Evolutionary conservation across 1,139 yeast species (phyloP), one percentile per base, ranked within the genome.

Genomic region (Lodderomyces orthopsilosis): DNA sequence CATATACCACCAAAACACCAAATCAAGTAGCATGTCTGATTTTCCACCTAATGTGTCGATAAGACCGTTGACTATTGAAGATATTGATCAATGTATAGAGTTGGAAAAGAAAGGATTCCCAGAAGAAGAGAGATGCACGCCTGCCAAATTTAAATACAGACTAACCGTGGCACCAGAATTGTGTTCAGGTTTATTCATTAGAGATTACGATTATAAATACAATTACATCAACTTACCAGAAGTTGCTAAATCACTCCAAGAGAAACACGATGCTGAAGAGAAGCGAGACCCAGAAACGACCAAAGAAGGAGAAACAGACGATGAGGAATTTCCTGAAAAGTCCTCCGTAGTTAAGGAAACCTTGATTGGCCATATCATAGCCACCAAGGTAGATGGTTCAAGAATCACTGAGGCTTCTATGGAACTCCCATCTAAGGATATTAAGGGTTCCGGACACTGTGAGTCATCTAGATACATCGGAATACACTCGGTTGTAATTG

Each of bases 111-210:
- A 68, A 42, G 90, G 94, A 10, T 90, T 89, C 63, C 45, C 87
- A 4, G 80, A 75, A 32, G 59, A 68, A 9, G 91, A 83, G 58
- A 77, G 95, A 47, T 84, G 89, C 42, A 62, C 88, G 6, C 61
- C 59, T 21, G 89, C 82, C 45, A 83, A 78, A 54, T 66, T 87
- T 46, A 66, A 68, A 50, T 91, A 87, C 66, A 75, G 97, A 54
- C 71, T 93, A 51, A 75, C 77, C 2, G 80, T 73, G 3, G 90
- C 97, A 61, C 98, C 98, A 9, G 98, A 93, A 62, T 75, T 93
- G 48, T 83, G 94, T 52, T 81, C 91, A 4, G 98, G 98, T 1
- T 73, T 93, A 47, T 91, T 91, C 57, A 72, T 86, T 41, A 77
- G 97, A 59, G 82, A 81, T 46, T 87, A 83, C 62, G 64, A 59